Base-by-base conservation (phyloP, 495 filamentous ascomycete species). In the Neurospora sp. region DNA sequence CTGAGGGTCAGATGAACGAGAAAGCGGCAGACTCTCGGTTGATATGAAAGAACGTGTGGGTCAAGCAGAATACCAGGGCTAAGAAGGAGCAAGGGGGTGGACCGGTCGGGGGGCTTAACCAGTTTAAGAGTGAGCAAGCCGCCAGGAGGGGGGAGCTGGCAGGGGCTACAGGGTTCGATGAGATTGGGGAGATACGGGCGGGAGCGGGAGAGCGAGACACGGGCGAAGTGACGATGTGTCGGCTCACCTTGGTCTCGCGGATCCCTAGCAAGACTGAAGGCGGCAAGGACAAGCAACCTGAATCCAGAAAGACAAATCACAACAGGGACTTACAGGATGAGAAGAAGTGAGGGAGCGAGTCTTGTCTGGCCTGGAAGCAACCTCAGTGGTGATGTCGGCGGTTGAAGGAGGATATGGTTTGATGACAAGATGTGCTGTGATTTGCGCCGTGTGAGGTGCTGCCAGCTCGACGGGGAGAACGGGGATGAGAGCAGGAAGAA, bases 1-100 rank as follows among this genome's bases (percentile, higher is more conserved):
- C 84, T 85, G 78, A 74, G 75, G 82, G 81, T 83, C 72, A 81
- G 83, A 77, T 75, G 72, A 70, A 46, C 69, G 70, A 75, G 72
- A 74, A 35, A 37, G 46, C 20, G 72, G 73, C 42, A 70, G 74
- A 54, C 73, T 73, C 74, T 70, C 35, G 62, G 70, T 71, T 74
- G 72, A 69, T 74, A 73, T 77, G 76, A 81, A 80, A 79, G 80
- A 81, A 73, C 71, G 80, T 80, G 76, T 80, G 78, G 78, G 74
- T 76, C 73, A 71, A 76, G 72, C 49, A 76, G 71, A 72, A 78
- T 72, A 37, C 70, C 73, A 72, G 72, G 60, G 73, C 75, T 75
- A 76, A 72, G 73, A 75, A 72, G 49, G 71, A 76, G 74, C 70
- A 72, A 74, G 41, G 76, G 74, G 60, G 74, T 71, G 77, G 70